Evolutionary conservation across 805 yeast species (phyloP).

Genomic region (Jamesozyma piceae): DNA sequence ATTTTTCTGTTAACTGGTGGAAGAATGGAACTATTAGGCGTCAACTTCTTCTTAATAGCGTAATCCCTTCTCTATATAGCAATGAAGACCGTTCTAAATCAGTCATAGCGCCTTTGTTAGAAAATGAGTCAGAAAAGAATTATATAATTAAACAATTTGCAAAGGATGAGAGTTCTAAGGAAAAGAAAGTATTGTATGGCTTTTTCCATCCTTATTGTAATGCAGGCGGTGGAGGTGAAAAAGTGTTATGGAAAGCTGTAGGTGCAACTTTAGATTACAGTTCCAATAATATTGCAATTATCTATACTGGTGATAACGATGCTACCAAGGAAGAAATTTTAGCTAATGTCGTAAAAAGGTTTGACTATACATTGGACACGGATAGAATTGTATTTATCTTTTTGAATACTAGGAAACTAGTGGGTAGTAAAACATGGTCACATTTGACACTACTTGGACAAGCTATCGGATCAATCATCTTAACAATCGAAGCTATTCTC

Average conservation of each 20-base stretch:
- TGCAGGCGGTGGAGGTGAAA: conserved; percentile 98
- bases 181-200: conserved; percentile 46
- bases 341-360: conserved; percentile 44
- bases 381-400: conserved; percentile 53
- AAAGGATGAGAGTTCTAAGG: conserved; percentile 7
- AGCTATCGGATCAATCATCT: conserved; percentile 64
- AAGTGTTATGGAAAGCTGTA: conserved; percentile 92
- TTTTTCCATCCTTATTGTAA: conserved; percentile 93
- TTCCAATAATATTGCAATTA: conserved; percentile 44
- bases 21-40: conserved; percentile 31
- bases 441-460: conserved; percentile 79
- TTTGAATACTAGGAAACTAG: conserved; percentile 45
- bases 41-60: conserved; percentile 29
- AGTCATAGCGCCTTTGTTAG: not conserved
- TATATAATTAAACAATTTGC: not conserved
- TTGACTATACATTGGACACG: conserved; percentile 44
- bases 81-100: conserved; percentile 5
- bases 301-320: conserved; percentile 64
- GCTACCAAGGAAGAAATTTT: conserved; percentile 42
- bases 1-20: conserved; percentile 14
- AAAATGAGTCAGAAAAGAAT: not conserved
- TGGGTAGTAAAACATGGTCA: conserved; percentile 68
- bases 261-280: conserved; percentile 49
- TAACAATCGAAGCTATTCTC: conserved; percentile 62
- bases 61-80: conserved; percentile 25